These are phyloP conservation scores for Fraxinus americana DNA, from an alignment of 257 asterid species.

Conservation along the genomic window DNA sequence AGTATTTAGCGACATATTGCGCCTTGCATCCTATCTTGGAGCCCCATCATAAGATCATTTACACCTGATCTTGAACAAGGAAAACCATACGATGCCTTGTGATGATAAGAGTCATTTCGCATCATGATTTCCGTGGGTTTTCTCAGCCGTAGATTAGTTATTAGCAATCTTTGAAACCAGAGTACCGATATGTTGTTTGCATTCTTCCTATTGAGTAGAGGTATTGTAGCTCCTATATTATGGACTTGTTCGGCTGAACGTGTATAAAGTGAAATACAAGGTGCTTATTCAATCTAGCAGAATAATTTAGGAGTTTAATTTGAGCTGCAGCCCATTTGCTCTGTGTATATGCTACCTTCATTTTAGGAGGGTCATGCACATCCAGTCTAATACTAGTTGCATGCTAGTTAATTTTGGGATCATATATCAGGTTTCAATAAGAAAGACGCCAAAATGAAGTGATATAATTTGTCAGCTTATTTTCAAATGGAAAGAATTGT, in stretches of 20 bases:
- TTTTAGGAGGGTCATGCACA: too few relatives aligned
- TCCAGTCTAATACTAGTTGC: too few relatives aligned
- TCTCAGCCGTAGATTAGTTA: neutral
- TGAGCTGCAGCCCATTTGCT: too few relatives aligned
- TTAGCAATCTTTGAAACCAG: neutral
- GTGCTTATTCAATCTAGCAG: too few relatives aligned
- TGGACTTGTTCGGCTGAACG: neutral
- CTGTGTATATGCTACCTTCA: too few relatives aligned
- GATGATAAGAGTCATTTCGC: neutral
- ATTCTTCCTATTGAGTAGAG: neutral
- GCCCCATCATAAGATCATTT: conserved; percentile 68
- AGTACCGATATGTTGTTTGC: neutral
- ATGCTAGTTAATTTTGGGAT: too few relatives aligned
- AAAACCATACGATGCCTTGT: neutral
- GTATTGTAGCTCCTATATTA: neutral
- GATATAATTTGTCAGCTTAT: too few relatives aligned
- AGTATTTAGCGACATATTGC: conserved; percentile 88
- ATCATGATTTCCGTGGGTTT: neutral
- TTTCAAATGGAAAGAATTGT: too few relatives aligned
- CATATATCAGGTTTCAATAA: too few relatives aligned
- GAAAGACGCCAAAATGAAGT: too few relatives aligned
- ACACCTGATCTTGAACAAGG: neutral
- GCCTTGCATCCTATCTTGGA: conserved; percentile 95
- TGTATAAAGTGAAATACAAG: neutral
- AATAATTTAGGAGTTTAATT: too few relatives aligned